These are phyloP conservation scores for Pythium coloratum DNA, from an alignment of 352 stramenopile species.

Conservation along the genomic window DNA sequence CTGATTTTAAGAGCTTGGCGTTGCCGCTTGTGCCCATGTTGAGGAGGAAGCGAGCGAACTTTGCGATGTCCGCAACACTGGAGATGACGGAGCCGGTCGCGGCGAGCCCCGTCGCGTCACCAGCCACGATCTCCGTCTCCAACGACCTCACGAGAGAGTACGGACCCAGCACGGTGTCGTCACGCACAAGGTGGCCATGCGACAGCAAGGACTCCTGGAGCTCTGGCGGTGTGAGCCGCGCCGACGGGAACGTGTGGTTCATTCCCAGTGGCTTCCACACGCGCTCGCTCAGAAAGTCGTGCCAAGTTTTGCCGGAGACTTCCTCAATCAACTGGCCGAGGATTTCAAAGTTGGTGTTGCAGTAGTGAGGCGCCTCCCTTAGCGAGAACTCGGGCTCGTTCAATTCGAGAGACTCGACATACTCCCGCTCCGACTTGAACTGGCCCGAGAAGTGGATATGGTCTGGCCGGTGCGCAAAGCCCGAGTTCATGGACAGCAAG, in stretches of 20 bases:
- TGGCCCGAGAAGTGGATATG: slow-evolving; percentile 32
- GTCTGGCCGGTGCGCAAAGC: slow-evolving; percentile 35
- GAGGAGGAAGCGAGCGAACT: slow-evolving; percentile 45
- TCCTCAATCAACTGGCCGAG: slow-evolving; percentile 55
- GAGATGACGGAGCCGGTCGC: slow-evolving; percentile 51
- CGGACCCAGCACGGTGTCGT: slow-evolving; percentile 40
- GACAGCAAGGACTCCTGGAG: slow-evolving; percentile 14
- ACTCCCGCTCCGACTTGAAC: slow-evolving; percentile 42
- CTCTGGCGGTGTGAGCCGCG: slow-evolving; percentile 5
- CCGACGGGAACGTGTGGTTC: slow-evolving; percentile 48
- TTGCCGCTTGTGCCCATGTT: slow-evolving; percentile 56
- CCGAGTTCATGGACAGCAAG: slow-evolving; percentile 66
- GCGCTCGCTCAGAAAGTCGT: slow-evolving; percentile 41
- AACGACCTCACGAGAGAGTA: slow-evolving; percentile 35
- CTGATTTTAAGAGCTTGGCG: slow-evolving; percentile 41
- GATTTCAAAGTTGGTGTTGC: slow-evolving; percentile 62
- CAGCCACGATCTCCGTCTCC: slow-evolving; percentile 30
- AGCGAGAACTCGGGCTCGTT: slow-evolving; percentile 40
- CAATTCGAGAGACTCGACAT: slow-evolving; percentile 34
- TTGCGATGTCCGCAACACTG: slow-evolving; percentile 51
- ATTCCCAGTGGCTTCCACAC: slow-evolving; percentile 63
- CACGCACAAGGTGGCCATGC: slow-evolving; percentile 48
- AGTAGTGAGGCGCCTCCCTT: slow-evolving; percentile 50
- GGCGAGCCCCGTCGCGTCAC: slow-evolving; percentile 25
- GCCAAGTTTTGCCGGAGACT: slow-evolving; percentile 45